Evolutionary conservation across 768 basidiomycete genomes (phyloP).

Genomic region (Suillus hirtellus): DNA sequence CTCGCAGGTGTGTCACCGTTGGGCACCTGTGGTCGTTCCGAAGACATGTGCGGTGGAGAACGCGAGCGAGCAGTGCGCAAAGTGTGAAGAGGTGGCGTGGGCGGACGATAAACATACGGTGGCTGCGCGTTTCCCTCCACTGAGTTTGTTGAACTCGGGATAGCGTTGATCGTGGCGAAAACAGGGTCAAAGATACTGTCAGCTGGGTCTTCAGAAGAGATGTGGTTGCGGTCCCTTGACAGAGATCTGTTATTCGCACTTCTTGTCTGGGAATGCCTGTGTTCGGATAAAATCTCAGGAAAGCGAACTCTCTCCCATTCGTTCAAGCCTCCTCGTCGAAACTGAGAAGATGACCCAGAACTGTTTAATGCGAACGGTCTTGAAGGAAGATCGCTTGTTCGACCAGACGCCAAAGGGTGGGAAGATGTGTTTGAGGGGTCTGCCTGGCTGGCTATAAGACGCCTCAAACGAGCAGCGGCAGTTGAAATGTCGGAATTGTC

Average conservation of each 20-base stretch:
- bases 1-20: constrained; percentile 10
- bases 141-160: neutral
- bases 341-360: neutral
- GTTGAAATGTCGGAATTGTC: neutral
- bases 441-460: neutral
- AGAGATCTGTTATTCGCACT: constrained; percentile 1
- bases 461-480: constrained; percentile 6
- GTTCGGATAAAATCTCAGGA: constrained; percentile 1
- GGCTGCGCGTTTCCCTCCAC: neutral
- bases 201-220: neutral
- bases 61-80: neutral
- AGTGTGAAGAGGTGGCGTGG: constrained; percentile 4
- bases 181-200: constrained; percentile 2
- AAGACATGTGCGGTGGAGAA: neutral
- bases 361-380: neutral
- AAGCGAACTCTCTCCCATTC: constrained; percentile 5
- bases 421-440: neutral
- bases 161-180: neutral
- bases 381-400: neutral
- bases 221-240: neutral
- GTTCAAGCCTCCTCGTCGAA: constrained; percentile 3
- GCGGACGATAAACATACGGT: neutral
- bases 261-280: constrained; percentile 2
- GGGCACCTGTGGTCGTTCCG: neutral
- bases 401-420: neutral